Conservation (phyloP, 2,329 filamentous ascomycete species). For the Camillea tinctor region DNA sequence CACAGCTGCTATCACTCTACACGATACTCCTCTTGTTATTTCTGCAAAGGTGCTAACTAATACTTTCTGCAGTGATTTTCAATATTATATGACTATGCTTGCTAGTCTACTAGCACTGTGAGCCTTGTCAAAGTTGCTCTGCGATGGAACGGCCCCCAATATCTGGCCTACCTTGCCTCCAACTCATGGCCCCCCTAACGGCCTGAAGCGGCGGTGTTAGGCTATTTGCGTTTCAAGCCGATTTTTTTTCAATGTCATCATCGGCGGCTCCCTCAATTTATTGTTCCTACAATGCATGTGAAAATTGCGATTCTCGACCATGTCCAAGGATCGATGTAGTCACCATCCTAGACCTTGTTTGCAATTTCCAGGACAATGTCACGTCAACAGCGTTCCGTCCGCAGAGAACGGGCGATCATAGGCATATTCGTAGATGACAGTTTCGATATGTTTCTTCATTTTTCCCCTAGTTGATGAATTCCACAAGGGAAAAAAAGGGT, state of each 20-base stretch:
- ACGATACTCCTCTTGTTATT: no score
- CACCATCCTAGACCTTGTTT: neutral
- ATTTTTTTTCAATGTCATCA: neutral
- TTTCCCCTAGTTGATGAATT: neutral
- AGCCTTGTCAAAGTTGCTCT: neutral
- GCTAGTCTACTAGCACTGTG: neutral
- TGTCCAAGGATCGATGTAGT: neutral
- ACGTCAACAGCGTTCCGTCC: neutral
- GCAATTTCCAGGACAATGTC: neutral
- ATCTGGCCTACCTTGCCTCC: neutral
- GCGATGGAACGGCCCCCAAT: neutral
- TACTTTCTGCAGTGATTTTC: no score
- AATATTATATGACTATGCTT: no score
- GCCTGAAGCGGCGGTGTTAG: neutral
- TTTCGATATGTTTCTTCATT: neutral
- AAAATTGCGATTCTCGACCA: neutral
- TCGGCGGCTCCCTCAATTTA: neutral
- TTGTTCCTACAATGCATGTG: neutral
- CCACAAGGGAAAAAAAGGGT: neutral
- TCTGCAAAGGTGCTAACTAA: no score
- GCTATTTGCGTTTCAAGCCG: neutral
- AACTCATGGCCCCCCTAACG: neutral
- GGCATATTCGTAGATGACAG: neutral
- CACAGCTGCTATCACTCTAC: no score
- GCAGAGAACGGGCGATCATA: neutral